Evolutionary conservation across 768 basidiomycete genomes (phyloP), one percentile per base, ranked within the genome.

Genomic region (Amanita pseudoporphyria): DNA sequence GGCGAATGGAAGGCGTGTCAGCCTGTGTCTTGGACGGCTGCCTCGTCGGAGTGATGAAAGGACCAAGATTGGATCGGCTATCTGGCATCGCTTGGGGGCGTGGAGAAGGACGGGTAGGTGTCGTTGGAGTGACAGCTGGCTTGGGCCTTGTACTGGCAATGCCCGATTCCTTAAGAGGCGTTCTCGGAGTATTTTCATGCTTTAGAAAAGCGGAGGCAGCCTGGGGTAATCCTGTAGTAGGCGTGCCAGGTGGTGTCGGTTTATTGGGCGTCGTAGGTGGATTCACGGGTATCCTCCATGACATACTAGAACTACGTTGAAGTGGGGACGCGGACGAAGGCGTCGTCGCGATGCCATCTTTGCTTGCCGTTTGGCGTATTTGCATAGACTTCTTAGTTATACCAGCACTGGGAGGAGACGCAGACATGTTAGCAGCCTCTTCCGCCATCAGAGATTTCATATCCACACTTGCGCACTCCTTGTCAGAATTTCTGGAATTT

Each of bases 371-470:
- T 18, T 18, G 47, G 14, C 16, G 30, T 22, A 33, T 31, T 19
- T 39, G 37, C 36, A 40, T 35, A 16, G 39, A 22, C 28, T 21
- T 49, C n/a, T 37, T 47, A 13, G 19, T n/a, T 9, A 24, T 19
- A 13, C 22, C 22, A 26, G 26, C n/a, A 19, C 19, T 37, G 10
- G 45, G 21, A 35, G 46, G 36, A 6, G 54, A 42, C 2, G 49
- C n/a, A 22, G 52, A 49, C 28, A 55, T 44, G 26, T 31, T 57
- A 22, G 59, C 61, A 2, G 71, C 79, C 1, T 83, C 76, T 63
- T 93, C 93, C 0, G 84, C 87, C 78, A 97, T 89, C 51, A 97
- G 78, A 13, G 77, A 66, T 57, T 84, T 86, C 77, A 97, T 83
- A 60, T 95, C 88, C 10, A 82, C 78, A 19, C 87, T 92, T 53